Evolutionary conservation across 1,284 basidiomycete species (phyloP), one percentile per base, ranked within the genome.

Genomic region (Crepidotus sp.): DNA sequence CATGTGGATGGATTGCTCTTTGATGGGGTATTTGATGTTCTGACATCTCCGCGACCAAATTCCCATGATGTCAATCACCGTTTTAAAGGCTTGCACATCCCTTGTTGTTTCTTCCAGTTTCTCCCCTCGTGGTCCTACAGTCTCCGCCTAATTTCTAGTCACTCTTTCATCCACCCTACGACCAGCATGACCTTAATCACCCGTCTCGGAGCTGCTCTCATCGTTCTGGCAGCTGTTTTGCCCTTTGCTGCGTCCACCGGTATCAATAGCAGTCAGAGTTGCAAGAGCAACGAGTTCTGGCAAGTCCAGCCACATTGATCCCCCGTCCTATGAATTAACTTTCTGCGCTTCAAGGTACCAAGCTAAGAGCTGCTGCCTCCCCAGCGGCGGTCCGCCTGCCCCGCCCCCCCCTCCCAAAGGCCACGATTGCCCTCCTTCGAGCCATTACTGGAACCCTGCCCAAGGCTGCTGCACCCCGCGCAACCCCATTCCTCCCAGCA

Each of bases 281-380:
- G 61, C 49, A 42, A 53, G n/a, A 46, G 49, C 21, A 60, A 56
- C 27, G 64, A 73, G 48, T 74, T 72, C 56, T 71, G 67, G 71
- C 67, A 47, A 46, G 66, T 59, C n/a, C 6, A 9, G n/a, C 21
- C 24, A 8, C 11, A 14, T 13, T 30, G 13, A 50, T 37, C 52
- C 51, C 40, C 42, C 34, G 32, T 33, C 39, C 17, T 35, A 17
- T 18, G 42, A 9, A 42, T 36, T 15, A 31, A 36, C 18, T 29
- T 17, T 44, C 7, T 31, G 4, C 7, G 30, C 2, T 42, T 44
- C 6, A 40, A 77, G 75, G 67, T 77, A 64, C 54, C 31, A 54
- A 2, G 54, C 52, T 8, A 72, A 71, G 56, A 54, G 53, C 13
- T 72, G 68, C 57, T 80, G 77, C 56, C 58, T 78, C 40, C 70